Percentiles rank a stretch among this genome's conserved stretches.
Evolutionary conservation across 495 filamentous ascomycete species (phyloP).

Genomic region (Patellaria atrata): DNA sequence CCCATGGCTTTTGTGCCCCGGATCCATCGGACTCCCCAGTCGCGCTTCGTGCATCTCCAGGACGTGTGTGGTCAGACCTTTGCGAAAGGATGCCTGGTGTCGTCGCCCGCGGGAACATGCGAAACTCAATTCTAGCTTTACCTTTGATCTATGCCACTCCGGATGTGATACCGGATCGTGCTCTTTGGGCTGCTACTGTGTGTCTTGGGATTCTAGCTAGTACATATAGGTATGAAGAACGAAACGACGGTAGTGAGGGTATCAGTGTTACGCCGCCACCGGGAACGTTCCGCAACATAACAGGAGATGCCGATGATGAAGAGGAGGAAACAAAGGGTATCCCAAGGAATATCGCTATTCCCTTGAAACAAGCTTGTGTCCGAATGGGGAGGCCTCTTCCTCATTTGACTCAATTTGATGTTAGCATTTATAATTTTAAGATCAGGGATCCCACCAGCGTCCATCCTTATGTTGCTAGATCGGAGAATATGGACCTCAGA

Average conservation of each 20-base stretch:
- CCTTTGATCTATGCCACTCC: conserved; percentile 33
- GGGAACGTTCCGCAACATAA: conserved; percentile 21
- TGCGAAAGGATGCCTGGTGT: conserved; percentile 40
- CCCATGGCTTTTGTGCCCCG: conserved; percentile 36
- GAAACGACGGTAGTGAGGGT: conserved; percentile 38
- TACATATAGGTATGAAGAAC: conserved; percentile 37
- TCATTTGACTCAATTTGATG: conserved; percentile 37
- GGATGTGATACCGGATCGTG: conserved; percentile 35
- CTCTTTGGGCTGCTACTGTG: conserved; percentile 38
- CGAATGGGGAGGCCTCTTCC: conserved; percentile 35
- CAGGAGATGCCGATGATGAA: conserved; percentile 31
- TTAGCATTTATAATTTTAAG: conserved; percentile 38
- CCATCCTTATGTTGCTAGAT: conserved; percentile 33
- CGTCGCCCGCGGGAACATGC: conserved; percentile 33
- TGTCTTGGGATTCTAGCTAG: conserved; percentile 36
- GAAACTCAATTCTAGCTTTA: conserved; percentile 34
- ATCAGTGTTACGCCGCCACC: conserved; percentile 24
- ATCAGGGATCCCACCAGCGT: conserved; percentile 32
- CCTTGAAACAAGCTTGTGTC: conserved; percentile 33
- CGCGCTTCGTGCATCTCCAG: conserved; percentile 33
- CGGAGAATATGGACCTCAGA: conserved; percentile 38
- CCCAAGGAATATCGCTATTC: conserved; percentile 33
- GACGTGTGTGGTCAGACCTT: conserved; percentile 38
- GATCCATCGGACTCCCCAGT: conserved; percentile 35
- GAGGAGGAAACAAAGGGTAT: conserved; percentile 37